These are phyloP conservation scores for Mrakia frigida DNA, from an alignment of 768 basidiomycete species.

Conservation along the genomic window DNA sequence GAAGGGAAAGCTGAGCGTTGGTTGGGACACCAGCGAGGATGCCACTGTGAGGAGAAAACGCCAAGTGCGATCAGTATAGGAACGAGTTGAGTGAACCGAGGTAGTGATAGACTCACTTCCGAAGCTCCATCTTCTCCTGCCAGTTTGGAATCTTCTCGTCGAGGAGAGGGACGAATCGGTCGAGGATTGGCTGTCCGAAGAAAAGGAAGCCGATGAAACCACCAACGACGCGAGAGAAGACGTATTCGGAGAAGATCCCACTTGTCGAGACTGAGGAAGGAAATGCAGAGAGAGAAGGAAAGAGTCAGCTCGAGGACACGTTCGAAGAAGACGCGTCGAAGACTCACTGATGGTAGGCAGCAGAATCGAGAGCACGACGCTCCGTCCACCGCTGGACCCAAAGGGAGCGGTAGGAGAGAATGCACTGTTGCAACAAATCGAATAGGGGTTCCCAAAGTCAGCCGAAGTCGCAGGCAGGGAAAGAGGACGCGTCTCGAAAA, in stretches of 20 bases:
- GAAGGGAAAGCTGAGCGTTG: slow-evolving; percentile 49
- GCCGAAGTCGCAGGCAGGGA: neutral
- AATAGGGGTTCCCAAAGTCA: neutral
- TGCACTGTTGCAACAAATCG: slow-evolving; percentile 37
- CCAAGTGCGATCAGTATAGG: neutral
- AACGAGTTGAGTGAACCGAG: neutral
- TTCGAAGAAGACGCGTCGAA: slow-evolving; percentile 35
- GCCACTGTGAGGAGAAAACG: slow-evolving; percentile 34
- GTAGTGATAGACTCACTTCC: slow-evolving; percentile 42
- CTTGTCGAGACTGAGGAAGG: slow-evolving; percentile 32
- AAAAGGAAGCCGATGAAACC: slow-evolving; percentile 46
- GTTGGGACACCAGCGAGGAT: slow-evolving; percentile 49
- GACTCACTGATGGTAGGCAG: slow-evolving; percentile 28
- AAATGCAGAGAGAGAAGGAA: slow-evolving; percentile 33
- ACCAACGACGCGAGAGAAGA: slow-evolving; percentile 42
- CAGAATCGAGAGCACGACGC: slow-evolving; percentile 16
- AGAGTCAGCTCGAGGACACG: slow-evolving; percentile 40
- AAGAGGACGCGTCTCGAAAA: neutral
- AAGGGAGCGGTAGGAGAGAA: slow-evolving; percentile 48
- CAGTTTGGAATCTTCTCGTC: slow-evolving; percentile 45
- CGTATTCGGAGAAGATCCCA: slow-evolving; percentile 42
- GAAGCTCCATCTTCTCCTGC: slow-evolving; percentile 45
- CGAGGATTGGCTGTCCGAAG: slow-evolving; percentile 48
- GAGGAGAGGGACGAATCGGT: slow-evolving; percentile 40
- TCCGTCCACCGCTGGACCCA: slow-evolving; percentile 9